A percentile compares a stretch with the other conserved stretches of the same genome.
Conservation (phyloP, 2,329 filamentous ascomycete genomes). For the Penicillium sp. region DNA sequence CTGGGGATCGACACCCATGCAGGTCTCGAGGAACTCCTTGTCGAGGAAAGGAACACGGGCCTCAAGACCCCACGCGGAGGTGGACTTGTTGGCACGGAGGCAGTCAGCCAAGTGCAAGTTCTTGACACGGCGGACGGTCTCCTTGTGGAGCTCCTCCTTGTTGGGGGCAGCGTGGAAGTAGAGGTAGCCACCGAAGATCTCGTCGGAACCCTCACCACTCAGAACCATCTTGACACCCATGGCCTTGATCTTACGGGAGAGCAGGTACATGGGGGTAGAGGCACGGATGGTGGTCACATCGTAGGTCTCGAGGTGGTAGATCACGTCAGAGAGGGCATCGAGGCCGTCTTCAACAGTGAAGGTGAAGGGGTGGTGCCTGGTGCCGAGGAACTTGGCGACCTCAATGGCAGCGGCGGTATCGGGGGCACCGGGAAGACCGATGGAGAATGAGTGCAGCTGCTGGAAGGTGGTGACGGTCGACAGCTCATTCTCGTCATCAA, state of each 20-base stretch:
- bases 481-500: slow-evolving; percentile 87
- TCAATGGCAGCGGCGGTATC: slow-evolving; percentile 89
- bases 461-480: slow-evolving; percentile 88
- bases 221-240: slow-evolving; percentile 99
- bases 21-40: slow-evolving; percentile 88
- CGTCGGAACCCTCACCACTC: slow-evolving; percentile 92
- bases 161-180: slow-evolving; percentile 96
- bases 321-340: slow-evolving; percentile 94
- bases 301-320: slow-evolving; percentile 96
- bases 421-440: slow-evolving; percentile 87
- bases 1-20: slow-evolving; percentile 89
- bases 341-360: slow-evolving; percentile 97
- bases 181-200: slow-evolving; percentile 97
- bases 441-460: slow-evolving; percentile 97
- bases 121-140: slow-evolving; percentile 91
- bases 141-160: slow-evolving; percentile 89
- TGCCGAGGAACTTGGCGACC: slow-evolving; percentile 94
- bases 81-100: slow-evolving; percentile 97
- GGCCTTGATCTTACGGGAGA: slow-evolving; percentile 98
- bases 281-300: slow-evolving; percentile 98
- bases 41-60: slow-evolving; percentile 97
- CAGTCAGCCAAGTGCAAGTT: slow-evolving; percentile 97
- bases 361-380: slow-evolving; percentile 96
- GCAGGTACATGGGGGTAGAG: slow-evolving; percentile 96
- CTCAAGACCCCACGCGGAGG: slow-evolving; percentile 95